Conservation (phyloP, 108 stramenopile species). For the Licmophora abbreviata region DNA sequence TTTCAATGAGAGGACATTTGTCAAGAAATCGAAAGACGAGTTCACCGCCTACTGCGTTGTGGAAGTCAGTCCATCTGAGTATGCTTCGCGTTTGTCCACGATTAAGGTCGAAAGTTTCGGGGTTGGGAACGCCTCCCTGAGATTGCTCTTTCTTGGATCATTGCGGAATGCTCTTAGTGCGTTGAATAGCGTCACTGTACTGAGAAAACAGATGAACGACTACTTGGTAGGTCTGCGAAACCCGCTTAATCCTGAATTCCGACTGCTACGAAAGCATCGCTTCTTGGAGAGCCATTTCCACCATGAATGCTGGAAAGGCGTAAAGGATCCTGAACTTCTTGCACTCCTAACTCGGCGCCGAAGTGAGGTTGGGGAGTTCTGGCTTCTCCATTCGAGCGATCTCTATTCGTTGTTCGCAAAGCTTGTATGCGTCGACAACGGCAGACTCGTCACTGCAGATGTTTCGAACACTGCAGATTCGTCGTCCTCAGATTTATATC, state of each 20-base stretch:
- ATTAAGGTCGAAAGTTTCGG: slow-evolving; percentile 55
- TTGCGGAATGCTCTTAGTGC: slow-evolving; percentile 22
- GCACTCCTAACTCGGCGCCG: slow-evolving; percentile 57
- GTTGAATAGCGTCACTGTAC: slow-evolving; percentile 35
- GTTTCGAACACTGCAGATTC: background rate
- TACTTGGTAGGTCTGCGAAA: slow-evolving; percentile 27
- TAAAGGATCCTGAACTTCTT: slow-evolving; percentile 59
- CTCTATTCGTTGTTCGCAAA: slow-evolving; percentile 56
- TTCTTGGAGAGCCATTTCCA: slow-evolving; percentile 42
- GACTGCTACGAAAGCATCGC: slow-evolving; percentile 9
- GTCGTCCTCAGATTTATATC: slow-evolving; percentile 12
- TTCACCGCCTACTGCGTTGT: slow-evolving; percentile 53
- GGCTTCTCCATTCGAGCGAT: slow-evolving; percentile 41
- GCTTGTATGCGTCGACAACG: slow-evolving; percentile 18
- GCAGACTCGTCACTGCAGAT: background rate
- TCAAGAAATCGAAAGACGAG: slow-evolving; percentile 34
- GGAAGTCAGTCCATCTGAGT: slow-evolving; percentile 21
- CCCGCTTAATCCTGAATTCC: slow-evolving; percentile 1
- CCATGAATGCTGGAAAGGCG: slow-evolving; percentile 59
- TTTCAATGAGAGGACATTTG: slow-evolving; percentile 33
- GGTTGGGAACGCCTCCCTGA: slow-evolving; percentile 29
- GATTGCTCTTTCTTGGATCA: slow-evolving; percentile 28
- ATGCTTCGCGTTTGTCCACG: slow-evolving; percentile 30
- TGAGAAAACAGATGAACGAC: slow-evolving; percentile 42
- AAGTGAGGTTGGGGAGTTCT: slow-evolving; percentile 51